These are phyloP conservation scores for Fusarium succisae DNA, from an alignment of 2,329 filamentous ascomycete species.

Conservation along the genomic window DNA sequence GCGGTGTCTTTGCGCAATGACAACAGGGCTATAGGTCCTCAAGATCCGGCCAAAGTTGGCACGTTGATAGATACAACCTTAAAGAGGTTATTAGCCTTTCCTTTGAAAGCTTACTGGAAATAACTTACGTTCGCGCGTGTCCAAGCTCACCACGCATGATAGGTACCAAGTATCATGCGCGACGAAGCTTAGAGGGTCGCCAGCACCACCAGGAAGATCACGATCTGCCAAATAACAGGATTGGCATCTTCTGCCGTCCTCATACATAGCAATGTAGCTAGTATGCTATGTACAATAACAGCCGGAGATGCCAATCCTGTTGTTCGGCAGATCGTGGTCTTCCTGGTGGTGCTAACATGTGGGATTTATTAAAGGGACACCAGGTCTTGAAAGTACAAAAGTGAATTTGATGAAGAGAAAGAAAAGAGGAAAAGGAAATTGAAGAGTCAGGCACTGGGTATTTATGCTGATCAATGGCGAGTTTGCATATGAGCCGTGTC, in stretches of 20 bases:
- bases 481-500: neutral
- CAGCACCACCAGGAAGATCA: neutral
- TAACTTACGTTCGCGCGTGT: neutral
- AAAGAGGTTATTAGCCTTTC: neutral
- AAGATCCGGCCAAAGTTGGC: neutral
- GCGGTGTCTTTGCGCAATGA: neutral
- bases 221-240: neutral
- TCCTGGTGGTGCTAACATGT: neutral
- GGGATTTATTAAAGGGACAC: neutral
- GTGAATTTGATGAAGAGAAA: neutral
- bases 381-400: neutral
- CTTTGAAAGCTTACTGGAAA: fast-evolving
- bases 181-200: neutral
- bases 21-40: neutral
- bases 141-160: neutral
- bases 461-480: neutral
- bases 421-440: neutral
- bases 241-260: neutral
- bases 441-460: neutral
- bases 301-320: neutral
- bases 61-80: neutral
- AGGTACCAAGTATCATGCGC: neutral
- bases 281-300: neutral
- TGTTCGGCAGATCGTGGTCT: neutral
- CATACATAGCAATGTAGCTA: neutral